phyloP scores from a whole-genome alignment of 805 yeast genomes.

The Teunomyces lycoperdinae region DNA sequence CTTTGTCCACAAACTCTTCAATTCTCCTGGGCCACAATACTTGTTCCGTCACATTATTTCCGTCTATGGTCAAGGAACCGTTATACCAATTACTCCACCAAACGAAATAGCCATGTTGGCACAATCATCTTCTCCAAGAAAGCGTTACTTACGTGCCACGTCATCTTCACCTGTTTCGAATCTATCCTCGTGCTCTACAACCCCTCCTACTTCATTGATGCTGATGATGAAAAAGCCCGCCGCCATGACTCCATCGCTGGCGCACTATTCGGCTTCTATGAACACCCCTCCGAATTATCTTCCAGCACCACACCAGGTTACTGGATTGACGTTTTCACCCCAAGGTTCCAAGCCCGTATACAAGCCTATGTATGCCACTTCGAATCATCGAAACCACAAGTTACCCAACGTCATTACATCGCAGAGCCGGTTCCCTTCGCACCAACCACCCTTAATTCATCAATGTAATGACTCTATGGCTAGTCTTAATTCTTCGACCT shows the following conservation, averaged over 20 bases:
- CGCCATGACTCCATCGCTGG: neutral
- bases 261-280: neutral
- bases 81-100: neutral
- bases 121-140: neutral
- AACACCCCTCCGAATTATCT: constrained; percentile 1
- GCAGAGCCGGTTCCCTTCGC: constrained; percentile 2
- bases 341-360: constrained; percentile 4
- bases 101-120: neutral
- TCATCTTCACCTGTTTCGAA: neutral
- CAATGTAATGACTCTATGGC: constrained; percentile 24
- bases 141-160: neutral
- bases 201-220: constrained; percentile 1
- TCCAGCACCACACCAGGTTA: constrained; percentile 4
- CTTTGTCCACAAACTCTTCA: constrained; percentile 23
- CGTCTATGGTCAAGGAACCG: constrained; percentile 2
- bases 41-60: constrained; percentile 14
- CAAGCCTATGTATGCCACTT: constrained; percentile 8
- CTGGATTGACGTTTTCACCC: constrained; percentile 3
- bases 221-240: constrained; percentile 2
- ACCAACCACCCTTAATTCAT: constrained; percentile 8
- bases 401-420: constrained; percentile 9
- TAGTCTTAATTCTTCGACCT: constrained; percentile 23
- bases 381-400: constrained; percentile 7
- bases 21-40: constrained; percentile 28
- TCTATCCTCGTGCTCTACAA: neutral